Evolutionary conservation across 805 yeast species (phyloP).

Genomic region (Teunomyces kruisii): DNA sequence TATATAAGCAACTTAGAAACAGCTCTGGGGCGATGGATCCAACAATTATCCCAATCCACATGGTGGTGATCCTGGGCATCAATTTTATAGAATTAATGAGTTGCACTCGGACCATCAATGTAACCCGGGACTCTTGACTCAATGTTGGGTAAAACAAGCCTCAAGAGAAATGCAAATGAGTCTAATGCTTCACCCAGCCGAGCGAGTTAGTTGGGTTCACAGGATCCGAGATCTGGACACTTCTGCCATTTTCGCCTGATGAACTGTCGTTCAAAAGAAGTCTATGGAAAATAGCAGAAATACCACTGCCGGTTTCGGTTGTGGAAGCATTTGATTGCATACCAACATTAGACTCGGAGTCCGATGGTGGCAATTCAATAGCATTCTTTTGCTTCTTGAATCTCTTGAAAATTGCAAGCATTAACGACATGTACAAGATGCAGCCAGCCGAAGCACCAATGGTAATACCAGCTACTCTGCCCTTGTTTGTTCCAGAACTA

Average conservation of each 20-base stretch:
- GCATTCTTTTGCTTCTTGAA: constrained; percentile 42
- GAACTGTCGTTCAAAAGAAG: constrained; percentile 12
- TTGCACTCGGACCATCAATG: not conserved
- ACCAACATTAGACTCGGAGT: constrained; percentile 37
- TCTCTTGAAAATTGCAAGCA: constrained; percentile 55
- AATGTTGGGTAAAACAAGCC: not conserved
- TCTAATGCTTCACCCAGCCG: constrained; percentile 51
- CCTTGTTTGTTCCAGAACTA: constrained; percentile 21
- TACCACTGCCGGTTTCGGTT: constrained; percentile 19
- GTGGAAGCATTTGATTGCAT: constrained; percentile 16
- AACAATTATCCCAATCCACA: constrained; percentile 1
- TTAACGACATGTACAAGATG: constrained; percentile 56
- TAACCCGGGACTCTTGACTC: not conserved
- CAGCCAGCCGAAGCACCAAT: constrained; percentile 84
- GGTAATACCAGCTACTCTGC: constrained; percentile 70
- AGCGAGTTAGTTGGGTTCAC: constrained; percentile 69
- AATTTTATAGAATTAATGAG: constrained; percentile 2
- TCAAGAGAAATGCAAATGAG: not conserved
- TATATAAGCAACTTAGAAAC: not conserved
- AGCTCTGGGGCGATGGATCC: not conserved
- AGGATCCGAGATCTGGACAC: constrained; percentile 59
- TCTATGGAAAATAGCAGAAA: constrained; percentile 29
- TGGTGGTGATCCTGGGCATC: constrained; percentile 5
- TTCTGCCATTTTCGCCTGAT: constrained; percentile 27
- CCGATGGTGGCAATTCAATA: constrained; percentile 41